Evolutionary conservation across 75 land plant genomes (phyloP).

Genomic region (Selaginella moellendorffii): DNA sequence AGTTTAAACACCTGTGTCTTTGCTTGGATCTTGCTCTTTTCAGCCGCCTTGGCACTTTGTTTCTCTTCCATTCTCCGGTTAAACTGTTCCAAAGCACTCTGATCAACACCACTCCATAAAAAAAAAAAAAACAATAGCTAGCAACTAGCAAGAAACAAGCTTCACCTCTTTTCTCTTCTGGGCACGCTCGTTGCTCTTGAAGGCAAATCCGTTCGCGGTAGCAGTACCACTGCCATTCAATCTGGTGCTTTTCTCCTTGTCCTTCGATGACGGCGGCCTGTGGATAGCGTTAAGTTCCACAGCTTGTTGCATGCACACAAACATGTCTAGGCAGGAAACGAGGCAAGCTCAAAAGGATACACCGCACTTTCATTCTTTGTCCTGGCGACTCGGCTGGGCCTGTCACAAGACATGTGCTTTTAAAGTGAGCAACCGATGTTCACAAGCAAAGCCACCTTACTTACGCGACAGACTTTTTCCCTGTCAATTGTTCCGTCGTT

Average conservation of each 20-base stretch:
- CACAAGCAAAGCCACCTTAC: too few relatives aligned
- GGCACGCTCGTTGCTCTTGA: constrained; percentile 7
- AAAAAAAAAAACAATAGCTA: too few relatives aligned
- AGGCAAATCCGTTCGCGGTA: not conserved
- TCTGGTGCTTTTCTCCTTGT: not conserved
- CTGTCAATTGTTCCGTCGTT: not conserved
- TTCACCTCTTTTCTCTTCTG: constrained; percentile 7
- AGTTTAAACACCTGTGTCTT: not conserved
- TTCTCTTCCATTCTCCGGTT: not conserved
- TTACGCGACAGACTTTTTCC: not conserved
- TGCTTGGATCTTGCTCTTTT: not conserved
- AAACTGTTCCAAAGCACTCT: too few relatives aligned
- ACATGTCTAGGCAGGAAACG: not conserved
- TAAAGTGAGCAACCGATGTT: too few relatives aligned
- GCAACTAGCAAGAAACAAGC: too few relatives aligned
- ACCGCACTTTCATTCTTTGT: not conserved
- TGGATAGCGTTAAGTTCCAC: not conserved
- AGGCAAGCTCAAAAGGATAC: not conserved
- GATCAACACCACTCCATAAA: too few relatives aligned
- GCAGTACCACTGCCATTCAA: too few relatives aligned
- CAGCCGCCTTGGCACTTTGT: not conserved
- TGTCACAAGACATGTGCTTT: not conserved
- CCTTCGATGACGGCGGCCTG: not conserved
- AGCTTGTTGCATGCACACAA: not conserved
- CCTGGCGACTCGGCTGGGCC: not conserved